These are phyloP conservation scores for Sherardia arvensis DNA, from an alignment of 257 asterid genomes.

Conservation along the genomic window DNA sequence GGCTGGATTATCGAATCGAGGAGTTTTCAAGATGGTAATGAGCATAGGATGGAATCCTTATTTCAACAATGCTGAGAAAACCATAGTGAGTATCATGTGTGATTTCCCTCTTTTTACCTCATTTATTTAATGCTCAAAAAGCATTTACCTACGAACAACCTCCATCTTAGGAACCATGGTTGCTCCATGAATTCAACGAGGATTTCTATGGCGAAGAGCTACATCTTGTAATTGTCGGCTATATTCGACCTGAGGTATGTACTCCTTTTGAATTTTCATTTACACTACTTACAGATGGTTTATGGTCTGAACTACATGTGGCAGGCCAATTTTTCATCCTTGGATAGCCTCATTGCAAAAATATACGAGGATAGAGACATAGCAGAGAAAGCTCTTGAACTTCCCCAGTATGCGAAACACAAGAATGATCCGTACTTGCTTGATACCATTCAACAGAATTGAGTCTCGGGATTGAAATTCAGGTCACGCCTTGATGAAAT, in stretches of 20 bases:
- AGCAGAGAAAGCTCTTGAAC: constrained; percentile 72
- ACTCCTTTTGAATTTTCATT: not conserved
- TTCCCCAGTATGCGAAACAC: constrained; percentile 46
- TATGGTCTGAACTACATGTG: not conserved
- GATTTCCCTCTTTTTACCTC: not conserved
- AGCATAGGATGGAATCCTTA: constrained; percentile 97
- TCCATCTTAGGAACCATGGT: constrained; percentile 75
- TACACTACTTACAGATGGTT: too few species aligned
- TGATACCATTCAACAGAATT: not conserved
- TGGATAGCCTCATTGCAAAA: constrained; percentile 64
- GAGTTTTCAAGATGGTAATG: constrained; percentile 91
- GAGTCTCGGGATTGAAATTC: not conserved
- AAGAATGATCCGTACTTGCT: constrained; percentile 47
- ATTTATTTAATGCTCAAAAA: not conserved
- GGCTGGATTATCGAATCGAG: constrained; percentile 61
- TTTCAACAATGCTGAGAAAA: constrained; percentile 81
- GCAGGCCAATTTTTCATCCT: constrained; percentile 66
- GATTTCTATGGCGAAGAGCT: constrained; percentile 85
- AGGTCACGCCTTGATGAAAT: too few species aligned
- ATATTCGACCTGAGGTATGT: constrained; percentile 79
- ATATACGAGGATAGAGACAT: constrained; percentile 57
- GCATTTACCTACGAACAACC: constrained; percentile 4
- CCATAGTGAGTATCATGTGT: constrained; percentile 43
- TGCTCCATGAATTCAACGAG: constrained; percentile 76
- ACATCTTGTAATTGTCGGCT: constrained; percentile 72